A percentile compares a stretch with the other conserved stretches of the same genome.
Conservation (phyloP, 1,284 basidiomycete genomes). For the Termitomyces sp. region DNA sequence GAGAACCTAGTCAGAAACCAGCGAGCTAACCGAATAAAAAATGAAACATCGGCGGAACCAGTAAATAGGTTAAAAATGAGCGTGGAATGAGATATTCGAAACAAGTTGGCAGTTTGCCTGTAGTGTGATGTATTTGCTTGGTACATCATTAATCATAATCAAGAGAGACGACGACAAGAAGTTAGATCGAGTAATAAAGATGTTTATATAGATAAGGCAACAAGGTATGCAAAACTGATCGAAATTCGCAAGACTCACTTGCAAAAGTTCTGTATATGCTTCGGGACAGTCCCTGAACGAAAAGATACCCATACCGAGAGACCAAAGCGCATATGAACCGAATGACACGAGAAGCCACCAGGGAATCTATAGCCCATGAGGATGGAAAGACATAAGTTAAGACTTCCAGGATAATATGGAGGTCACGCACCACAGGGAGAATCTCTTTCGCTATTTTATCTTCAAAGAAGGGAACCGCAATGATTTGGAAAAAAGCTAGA, state of each 20-base stretch:
- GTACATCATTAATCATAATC: background rate
- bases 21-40: background rate
- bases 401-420: too few species aligned
- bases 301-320: slow-evolving; percentile 66
- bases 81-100: background rate
- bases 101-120: background rate
- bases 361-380: slow-evolving; percentile 48
- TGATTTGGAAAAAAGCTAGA: slow-evolving; percentile 47
- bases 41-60: slow-evolving; percentile 6
- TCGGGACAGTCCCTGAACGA: slow-evolving; percentile 73
- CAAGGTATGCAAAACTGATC: background rate
- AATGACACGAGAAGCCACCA: slow-evolving; percentile 77
- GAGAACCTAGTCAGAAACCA: slow-evolving; percentile 3
- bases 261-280: slow-evolving; percentile 65
- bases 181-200: background rate
- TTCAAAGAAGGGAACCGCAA: slow-evolving; percentile 57
- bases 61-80: background rate
- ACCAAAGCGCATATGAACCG: slow-evolving; percentile 69
- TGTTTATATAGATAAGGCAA: background rate
- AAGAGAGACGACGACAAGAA: background rate
- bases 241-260: slow-evolving; percentile 35
- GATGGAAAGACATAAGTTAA: background rate
- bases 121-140: background rate
- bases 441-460: slow-evolving; percentile 40
- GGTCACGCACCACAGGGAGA: slow-evolving; percentile 52